Evolutionary conservation across 2,329 filamentous ascomycete species (phyloP), one percentile per base, ranked within the genome.

Genomic region (Pseudocercospora cruenta): DNA sequence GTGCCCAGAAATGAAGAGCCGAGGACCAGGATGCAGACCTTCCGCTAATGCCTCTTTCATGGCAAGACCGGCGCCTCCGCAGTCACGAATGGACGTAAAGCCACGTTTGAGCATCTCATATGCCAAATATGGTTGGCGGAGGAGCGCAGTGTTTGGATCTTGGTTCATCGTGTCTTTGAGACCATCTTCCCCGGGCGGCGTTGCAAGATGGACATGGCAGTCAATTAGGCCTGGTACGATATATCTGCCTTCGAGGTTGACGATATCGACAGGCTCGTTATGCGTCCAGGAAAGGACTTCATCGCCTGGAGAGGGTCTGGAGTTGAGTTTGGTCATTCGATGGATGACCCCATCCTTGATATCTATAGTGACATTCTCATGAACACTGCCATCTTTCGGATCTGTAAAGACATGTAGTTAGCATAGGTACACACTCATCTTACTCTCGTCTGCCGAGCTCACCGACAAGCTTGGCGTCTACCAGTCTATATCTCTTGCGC

Each of bases 81-180:
- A 86, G 71, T 89, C 87, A 3, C 87, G 81, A 2, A 86, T 80
- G 1, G 80, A 84, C 1, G 87, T 89, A 76, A 88, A 89, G 1
- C 87, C 87, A 19, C 86, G 81, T 47, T 77, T 74, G 0, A 89
- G 80, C 77, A 87, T 88, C 64, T 85, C 80, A 9, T 74, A 67
- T 64, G 78, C 80, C 6, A 84, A 77, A 64, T 80, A 85, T 0
- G 85, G 79, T 70, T 85, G 82, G 2, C 84, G 78, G 14, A 84
- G 76, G 3, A 80, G 73, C 0, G 80, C 80, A 1, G 79, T 79
- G 33, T 74, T 70, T 0, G 75, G 71, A 22, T 81, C 79, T 21
- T 79, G 70, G 22, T 68, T 70, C 65, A 80, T 77, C 0, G 80
- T 71, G 4, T 78, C 77, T 21, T 71, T 73, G 2, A 84, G 72